phyloP scores from a whole-genome alignment of 768 basidiomycete species.

The Cystofilobasidium ferigula region DNA sequence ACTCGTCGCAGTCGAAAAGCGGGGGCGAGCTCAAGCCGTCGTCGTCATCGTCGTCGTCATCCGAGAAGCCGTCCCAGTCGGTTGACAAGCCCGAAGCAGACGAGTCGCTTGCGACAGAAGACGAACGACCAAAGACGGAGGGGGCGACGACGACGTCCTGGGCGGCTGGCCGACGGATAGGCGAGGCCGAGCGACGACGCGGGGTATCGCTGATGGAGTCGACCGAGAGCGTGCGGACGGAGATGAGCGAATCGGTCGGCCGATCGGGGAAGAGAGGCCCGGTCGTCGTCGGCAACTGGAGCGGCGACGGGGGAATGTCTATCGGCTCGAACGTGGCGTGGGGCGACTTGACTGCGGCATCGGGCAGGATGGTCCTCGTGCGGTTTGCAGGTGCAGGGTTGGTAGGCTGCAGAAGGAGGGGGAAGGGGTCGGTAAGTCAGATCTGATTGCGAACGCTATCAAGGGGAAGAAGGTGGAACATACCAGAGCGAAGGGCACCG shows the following conservation, averaged over 20 bases:
- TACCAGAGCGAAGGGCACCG: not conserved
- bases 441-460: not conserved
- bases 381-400: not conserved
- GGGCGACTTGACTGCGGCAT: not conserved
- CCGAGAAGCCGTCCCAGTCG: conserved; percentile 8
- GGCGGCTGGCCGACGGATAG: not conserved
- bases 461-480: not conserved
- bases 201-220: not conserved
- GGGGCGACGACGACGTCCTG: not conserved
- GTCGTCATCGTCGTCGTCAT: not conserved
- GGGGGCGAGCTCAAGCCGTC: not conserved
- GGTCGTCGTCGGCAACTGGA: not conserved
- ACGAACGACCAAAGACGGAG: not conserved
- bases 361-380: not conserved
- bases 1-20: not conserved
- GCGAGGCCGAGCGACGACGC: not conserved
- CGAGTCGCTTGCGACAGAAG: not conserved
- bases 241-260: not conserved
- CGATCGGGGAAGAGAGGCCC: not conserved
- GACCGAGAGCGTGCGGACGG: conserved; percentile 1
- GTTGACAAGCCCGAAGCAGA: not conserved
- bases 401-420: not conserved
- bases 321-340: not conserved
- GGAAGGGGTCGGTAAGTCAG: not conserved
- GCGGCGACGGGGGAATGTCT: not conserved